Percentiles rank a stretch among this genome's conserved stretches.
These are phyloP conservation scores for Exophiala mesophila DNA, from an alignment of 2,329 filamentous ascomycete species.

Conservation along the genomic window DNA sequence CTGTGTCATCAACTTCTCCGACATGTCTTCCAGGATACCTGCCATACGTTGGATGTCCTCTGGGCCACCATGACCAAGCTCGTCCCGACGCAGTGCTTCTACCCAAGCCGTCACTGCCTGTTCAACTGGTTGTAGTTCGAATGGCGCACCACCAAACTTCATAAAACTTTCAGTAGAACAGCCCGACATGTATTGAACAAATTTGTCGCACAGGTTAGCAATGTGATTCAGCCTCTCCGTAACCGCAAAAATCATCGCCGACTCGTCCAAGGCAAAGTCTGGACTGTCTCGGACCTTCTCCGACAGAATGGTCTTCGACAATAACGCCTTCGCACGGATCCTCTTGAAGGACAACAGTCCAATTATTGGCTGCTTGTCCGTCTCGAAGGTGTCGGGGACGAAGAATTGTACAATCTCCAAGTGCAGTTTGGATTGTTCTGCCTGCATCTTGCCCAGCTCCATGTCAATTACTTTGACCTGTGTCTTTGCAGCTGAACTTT, in stretches of 20 bases:
- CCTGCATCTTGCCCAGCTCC: constrained; percentile 78
- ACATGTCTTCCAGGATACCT: constrained; percentile 79
- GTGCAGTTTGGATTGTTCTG: constrained; percentile 82
- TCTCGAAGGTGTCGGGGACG: constrained; percentile 75
- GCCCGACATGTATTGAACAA: constrained; percentile 59
- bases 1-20: constrained; percentile 71
- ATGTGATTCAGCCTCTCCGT: constrained; percentile 84
- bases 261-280: constrained; percentile 65
- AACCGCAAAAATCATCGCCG: constrained; percentile 74
- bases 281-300: constrained; percentile 68
- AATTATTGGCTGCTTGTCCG: constrained; percentile 79
- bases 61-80: constrained; percentile 76
- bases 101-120: constrained; percentile 83
- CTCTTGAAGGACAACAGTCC: constrained; percentile 84
- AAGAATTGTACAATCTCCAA: constrained; percentile 84
- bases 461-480: constrained; percentile 93
- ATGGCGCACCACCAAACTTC: constrained; percentile 71
- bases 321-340: constrained; percentile 77
- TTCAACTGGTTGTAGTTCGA: constrained; percentile 89
- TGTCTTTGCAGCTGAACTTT: constrained; percentile 82
- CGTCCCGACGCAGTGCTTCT: constrained; percentile 74
- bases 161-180: constrained; percentile 75
- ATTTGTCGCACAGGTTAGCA: constrained; percentile 65
- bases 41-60: constrained; percentile 78
- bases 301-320: constrained; percentile 72